These are phyloP conservation scores for Nakazawaea ambrosiae DNA, from an alignment of 805 yeast genomes.

Conservation along the genomic window DNA sequence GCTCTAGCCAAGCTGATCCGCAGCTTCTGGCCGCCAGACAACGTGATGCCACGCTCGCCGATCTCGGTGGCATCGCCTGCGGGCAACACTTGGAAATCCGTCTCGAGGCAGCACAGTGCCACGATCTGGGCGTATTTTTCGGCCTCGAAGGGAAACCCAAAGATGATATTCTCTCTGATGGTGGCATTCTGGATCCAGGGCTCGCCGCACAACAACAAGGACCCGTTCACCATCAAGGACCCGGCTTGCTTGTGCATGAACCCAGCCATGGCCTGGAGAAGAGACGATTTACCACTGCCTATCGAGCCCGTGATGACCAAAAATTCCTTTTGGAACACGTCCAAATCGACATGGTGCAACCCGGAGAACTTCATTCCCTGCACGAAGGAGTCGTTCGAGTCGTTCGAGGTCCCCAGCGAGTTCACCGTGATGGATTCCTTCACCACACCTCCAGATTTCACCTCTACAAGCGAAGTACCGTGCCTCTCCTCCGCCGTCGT, in stretches of 20 bases:
- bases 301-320: slow-evolving; percentile 30
- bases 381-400: neutral
- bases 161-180: slow-evolving; percentile 57
- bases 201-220: slow-evolving; percentile 19
- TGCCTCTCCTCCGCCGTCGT: slow-evolving; percentile 3
- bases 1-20: slow-evolving; percentile 66
- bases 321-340: slow-evolving; percentile 26
- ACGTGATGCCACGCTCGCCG: slow-evolving; percentile 70
- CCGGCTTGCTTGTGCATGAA: slow-evolving; percentile 29
- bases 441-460: neutral
- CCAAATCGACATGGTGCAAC: slow-evolving; percentile 22
- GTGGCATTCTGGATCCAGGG: slow-evolving; percentile 79
- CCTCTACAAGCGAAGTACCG: neutral
- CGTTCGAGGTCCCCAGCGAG: neutral
- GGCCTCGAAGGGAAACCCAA: slow-evolving; percentile 47
- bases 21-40: slow-evolving; percentile 77
- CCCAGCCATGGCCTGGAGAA: slow-evolving; percentile 30
- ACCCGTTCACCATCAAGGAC: slow-evolving; percentile 19
- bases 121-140: slow-evolving; percentile 42
- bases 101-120: slow-evolving; percentile 51
- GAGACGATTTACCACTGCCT: slow-evolving; percentile 31
- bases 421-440: neutral
- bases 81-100: slow-evolving; percentile 52
- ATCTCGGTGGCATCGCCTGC: slow-evolving; percentile 65
- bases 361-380: slow-evolving; percentile 19